phyloP scores from a whole-genome alignment of 2,329 filamentous ascomycete species.

The Alternaria brassicicola region DNA sequence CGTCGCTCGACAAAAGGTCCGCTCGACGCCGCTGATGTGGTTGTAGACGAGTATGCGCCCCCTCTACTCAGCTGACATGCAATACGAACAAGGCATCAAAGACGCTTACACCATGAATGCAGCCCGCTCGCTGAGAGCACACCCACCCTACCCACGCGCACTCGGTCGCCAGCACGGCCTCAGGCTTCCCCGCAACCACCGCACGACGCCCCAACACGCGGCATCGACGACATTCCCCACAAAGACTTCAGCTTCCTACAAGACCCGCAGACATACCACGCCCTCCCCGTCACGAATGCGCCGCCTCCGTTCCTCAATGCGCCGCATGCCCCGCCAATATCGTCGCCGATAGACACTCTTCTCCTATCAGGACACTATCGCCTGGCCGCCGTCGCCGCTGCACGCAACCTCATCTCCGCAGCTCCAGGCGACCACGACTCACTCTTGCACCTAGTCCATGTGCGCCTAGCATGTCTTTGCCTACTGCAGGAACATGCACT shows the following conservation, averaged over 20 bases:
- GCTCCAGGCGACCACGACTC: conserved; percentile 63
- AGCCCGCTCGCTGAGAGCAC: conserved; percentile 33
- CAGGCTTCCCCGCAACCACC: conserved; percentile 27
- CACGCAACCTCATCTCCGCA: conserved; percentile 62
- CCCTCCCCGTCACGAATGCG: conserved; percentile 68
- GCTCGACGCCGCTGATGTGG: conserved; percentile 64
- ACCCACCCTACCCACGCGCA: conserved; percentile 23
- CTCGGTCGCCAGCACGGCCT: conserved; percentile 29
- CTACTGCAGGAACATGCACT: conserved; percentile 70
- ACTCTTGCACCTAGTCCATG: conserved; percentile 81
- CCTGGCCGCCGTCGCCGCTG: conserved; percentile 72
- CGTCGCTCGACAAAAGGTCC: conserved; percentile 78
- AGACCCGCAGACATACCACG: conserved; percentile 62
- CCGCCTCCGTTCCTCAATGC: conserved; percentile 72
- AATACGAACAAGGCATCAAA: not conserved
- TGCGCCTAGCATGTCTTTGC: conserved; percentile 79
- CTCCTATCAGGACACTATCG: conserved; percentile 78
- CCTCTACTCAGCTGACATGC: conserved; percentile 12
- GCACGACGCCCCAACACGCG: conserved; percentile 24
- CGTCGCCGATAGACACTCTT: conserved; percentile 69
- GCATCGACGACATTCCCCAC: conserved; percentile 48
- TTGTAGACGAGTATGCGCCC: conserved; percentile 66
- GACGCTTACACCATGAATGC: conserved; percentile 16
- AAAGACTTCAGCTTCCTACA: conserved; percentile 70
- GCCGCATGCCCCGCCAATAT: conserved; percentile 64